Base-by-base conservation (phyloP, 768 basidiomycete species). In the Trametes villosa region DNA sequence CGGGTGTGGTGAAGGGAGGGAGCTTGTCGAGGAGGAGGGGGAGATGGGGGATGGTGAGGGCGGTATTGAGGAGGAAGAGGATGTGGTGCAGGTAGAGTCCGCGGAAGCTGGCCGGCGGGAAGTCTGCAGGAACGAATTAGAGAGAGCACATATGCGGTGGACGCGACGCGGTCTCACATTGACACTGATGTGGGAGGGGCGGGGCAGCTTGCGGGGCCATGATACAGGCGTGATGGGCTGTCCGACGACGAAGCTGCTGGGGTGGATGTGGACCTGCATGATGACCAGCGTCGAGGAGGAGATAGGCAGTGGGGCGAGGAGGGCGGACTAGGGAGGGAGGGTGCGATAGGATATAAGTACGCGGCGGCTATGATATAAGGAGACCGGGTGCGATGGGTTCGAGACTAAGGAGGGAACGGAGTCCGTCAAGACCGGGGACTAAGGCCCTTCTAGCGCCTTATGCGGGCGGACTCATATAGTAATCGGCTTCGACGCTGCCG, bases 181-280 rank as follows among this genome's bases (percentile, higher is more conserved):
- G 24, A 63, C 51, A 51, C 31, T 63, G 47, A 63, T 58, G 47
- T 58, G 47, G 3, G 57, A 27, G 4, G 62, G 62, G 52, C 42
- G 54, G 30, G 62, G 62, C 15, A 63, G 51, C 53, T 63, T 63
- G 52, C 62, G 62, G 24, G 62, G 62, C 62, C 62, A 63, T 18
- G 62, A 63, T 24, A 63, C 34, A n/a, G 62, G 62, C 31, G 41
- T 45, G 50, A 63, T 63, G 47, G 62, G 62, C 34, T 63, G 62
- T 2, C 62, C 62, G 52, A 54, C 47, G 40, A 63, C 62, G 57
- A 63, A 63, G 62, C 57, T 58, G 56, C 55, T 57, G 50, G 61
- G 61, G 29, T 54, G 62, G 18, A 63, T 26, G 22, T 52, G 57
- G 34, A 63, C 57, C 57, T 63, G 57, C 62, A 63, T 63, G 47